phyloP scores from a whole-genome alignment of 495 filamentous ascomycete genomes.

The Neurospora sp. region DNA sequence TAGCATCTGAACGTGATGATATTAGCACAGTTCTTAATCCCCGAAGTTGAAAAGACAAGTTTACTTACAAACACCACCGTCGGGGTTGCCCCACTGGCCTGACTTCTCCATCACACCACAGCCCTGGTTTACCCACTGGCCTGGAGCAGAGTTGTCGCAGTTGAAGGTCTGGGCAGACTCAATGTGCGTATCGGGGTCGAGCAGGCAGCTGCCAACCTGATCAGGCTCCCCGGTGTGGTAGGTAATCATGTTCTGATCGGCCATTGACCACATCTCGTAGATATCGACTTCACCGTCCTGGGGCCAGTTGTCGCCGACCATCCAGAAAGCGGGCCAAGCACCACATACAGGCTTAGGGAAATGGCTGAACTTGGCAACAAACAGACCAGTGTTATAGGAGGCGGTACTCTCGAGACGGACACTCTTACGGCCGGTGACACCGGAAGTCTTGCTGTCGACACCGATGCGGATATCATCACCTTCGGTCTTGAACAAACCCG shows the following conservation, averaged over 20 bases:
- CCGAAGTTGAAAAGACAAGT: too few relatives aligned
- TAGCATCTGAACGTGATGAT: conserved; percentile 37
- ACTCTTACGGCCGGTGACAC: conserved; percentile 46
- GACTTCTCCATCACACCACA: conserved; percentile 33
- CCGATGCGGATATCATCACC: conserved; percentile 39
- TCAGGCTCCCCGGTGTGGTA: conserved; percentile 57
- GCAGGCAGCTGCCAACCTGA: conserved; percentile 48
- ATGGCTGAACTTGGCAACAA: conserved; percentile 61
- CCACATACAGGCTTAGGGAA: conserved; percentile 61
- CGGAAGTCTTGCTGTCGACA: conserved; percentile 27
- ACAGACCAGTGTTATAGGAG: conserved; percentile 55
- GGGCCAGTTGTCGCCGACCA: conserved; percentile 68
- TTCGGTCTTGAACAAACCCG: conserved; percentile 44
- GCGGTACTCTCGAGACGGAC: conserved; percentile 60
- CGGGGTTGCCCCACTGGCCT: conserved; percentile 51
- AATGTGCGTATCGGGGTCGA: conserved; percentile 37
- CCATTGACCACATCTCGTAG: conserved; percentile 70
- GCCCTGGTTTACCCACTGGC: conserved; percentile 24
- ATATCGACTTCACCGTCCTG: conserved; percentile 78
- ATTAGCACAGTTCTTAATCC: background rate
- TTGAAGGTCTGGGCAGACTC: conserved; percentile 39
- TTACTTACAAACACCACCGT: conserved; percentile 49
- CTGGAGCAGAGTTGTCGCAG: conserved; percentile 39
- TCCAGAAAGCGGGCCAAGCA: conserved; percentile 55
- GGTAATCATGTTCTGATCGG: conserved; percentile 54